Percentiles rank a stretch among this genome's conserved stretches.
These are phyloP conservation scores for Trametes villosa DNA, from an alignment of 768 basidiomycete species.

Conservation along the genomic window DNA sequence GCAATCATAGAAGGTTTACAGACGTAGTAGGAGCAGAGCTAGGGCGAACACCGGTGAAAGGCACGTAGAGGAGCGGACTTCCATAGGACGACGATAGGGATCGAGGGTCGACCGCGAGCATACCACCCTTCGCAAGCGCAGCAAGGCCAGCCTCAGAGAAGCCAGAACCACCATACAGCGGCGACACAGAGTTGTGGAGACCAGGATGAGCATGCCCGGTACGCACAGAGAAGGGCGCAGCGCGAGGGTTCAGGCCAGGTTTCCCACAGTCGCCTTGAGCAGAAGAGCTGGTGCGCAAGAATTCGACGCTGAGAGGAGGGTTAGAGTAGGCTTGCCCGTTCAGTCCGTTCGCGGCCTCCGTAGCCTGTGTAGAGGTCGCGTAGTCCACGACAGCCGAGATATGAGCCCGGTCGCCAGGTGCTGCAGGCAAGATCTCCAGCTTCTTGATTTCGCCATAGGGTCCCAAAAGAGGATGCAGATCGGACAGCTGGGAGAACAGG, in stretches of 20 bases:
- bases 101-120: slow-evolving; percentile 24
- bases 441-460: slow-evolving; percentile 73
- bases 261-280: slow-evolving; percentile 19
- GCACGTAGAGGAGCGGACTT: slow-evolving; percentile 24
- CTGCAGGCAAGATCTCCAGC: slow-evolving; percentile 51
- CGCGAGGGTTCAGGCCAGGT: slow-evolving; percentile 37
- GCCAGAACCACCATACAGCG: slow-evolving; percentile 18
- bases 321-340: slow-evolving; percentile 66
- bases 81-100: slow-evolving; percentile 20
- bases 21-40: slow-evolving; percentile 33
- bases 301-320: slow-evolving; percentile 44
- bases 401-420: slow-evolving; percentile 40
- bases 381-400: slow-evolving; percentile 71
- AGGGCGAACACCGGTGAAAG: slow-evolving; percentile 27
- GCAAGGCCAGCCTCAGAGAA: slow-evolving; percentile 15
- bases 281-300: slow-evolving; percentile 29
- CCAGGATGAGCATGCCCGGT: slow-evolving; percentile 8
- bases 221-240: slow-evolving; percentile 35
- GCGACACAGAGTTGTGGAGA: slow-evolving; percentile 15
- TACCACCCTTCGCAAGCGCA: slow-evolving; percentile 16
- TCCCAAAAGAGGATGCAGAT: slow-evolving; percentile 73
- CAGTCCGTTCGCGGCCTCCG: slow-evolving; percentile 66
- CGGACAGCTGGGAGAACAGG: slow-evolving; percentile 67
- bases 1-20: slow-evolving; percentile 6
- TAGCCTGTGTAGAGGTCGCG: slow-evolving; percentile 52